These are phyloP conservation scores for Huntiella moniliformis DNA, from an alignment of 2,329 filamentous ascomycete species.

Conservation along the genomic window DNA sequence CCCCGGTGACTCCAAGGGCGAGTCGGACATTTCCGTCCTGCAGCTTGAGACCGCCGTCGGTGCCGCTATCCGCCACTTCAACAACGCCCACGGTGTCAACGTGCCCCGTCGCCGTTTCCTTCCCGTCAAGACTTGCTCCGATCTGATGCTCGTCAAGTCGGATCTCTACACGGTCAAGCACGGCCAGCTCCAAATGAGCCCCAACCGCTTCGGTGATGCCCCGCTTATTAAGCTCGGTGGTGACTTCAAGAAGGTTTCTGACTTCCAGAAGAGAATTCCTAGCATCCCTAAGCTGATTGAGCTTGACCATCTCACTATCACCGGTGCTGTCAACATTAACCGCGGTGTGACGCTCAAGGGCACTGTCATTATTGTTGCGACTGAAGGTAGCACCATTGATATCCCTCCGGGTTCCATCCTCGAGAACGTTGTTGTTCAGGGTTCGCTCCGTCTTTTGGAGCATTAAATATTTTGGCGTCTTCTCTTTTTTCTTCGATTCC, in stretches of 20 bases:
- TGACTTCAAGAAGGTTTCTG: constrained; percentile 99
- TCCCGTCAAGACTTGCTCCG: constrained; percentile 99
- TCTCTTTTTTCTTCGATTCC: background rate
- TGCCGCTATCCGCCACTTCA: constrained; percentile 96
- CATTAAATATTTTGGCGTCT: constrained; percentile 28
- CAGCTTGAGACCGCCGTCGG: constrained; percentile 98
- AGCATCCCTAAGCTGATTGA: constrained; percentile 83
- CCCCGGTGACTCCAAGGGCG: constrained; percentile 97
- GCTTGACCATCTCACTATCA: constrained; percentile 91
- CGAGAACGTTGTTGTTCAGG: constrained; percentile 98
- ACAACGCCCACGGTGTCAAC: constrained; percentile 97
- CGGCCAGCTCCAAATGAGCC: constrained; percentile 92
- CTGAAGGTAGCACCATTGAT: constrained; percentile 94
- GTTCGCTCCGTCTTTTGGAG: constrained; percentile 62
- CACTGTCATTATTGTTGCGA: constrained; percentile 96
- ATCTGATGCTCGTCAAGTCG: constrained; percentile 98
- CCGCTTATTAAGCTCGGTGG: constrained; percentile 96
- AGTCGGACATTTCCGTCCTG: constrained; percentile 91
- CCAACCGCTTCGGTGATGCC: constrained; percentile 86
- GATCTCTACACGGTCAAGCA: constrained; percentile 98
- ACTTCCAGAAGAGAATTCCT: constrained; percentile 75
- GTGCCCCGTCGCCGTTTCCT: constrained; percentile 94
- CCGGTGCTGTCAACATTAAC: constrained; percentile 88
- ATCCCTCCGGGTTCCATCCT: constrained; percentile 90
- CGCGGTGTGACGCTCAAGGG: constrained; percentile 92